Percentiles rank a stretch among this genome's conserved stretches.
Conservation (phyloP, 202 grass and related monocot species). For the Musa balbisiana region DNA sequence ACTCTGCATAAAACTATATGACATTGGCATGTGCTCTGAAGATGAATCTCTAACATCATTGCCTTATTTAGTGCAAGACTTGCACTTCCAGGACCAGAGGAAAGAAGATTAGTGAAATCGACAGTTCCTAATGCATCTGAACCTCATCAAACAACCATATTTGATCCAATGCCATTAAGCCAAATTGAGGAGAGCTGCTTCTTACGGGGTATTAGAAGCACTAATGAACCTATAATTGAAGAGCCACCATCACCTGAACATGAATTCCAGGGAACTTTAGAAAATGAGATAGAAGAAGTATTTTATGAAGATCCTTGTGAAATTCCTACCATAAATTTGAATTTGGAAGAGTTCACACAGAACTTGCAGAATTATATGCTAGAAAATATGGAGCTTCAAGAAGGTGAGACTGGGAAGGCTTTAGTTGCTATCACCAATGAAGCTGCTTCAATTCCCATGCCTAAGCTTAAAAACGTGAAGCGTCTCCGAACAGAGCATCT, state of each 20-base stretch:
- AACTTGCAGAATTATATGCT: conserved; percentile 63
- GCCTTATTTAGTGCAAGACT: conserved; percentile 44
- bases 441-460: conserved; percentile 82
- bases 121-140: conserved; percentile 34
- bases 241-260: conserved; percentile 64
- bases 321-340: conserved; percentile 74
- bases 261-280: conserved; percentile 26
- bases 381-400: conserved; percentile 53
- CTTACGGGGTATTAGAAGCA: conserved; percentile 21
- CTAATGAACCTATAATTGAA: conserved; percentile 70
- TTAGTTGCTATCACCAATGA: conserved; percentile 68
- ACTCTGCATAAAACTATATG: not conserved
- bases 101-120: conserved; percentile 39
- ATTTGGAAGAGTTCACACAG: conserved; percentile 64
- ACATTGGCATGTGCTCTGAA: not conserved
- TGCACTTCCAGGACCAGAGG: conserved; percentile 57
- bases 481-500: conserved; percentile 83
- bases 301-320: conserved; percentile 51
- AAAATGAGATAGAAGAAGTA: conserved; percentile 65
- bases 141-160: conserved; percentile 26
- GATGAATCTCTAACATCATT: conserved; percentile 15
- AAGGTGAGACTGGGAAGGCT: conserved; percentile 77
- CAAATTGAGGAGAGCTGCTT: conserved; percentile 34
- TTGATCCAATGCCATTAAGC: conserved; percentile 18
- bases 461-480: conserved; percentile 66